phyloP scores from a whole-genome alignment of 2,329 filamentous ascomycete genomes.

The Cercospora sp. region DNA sequence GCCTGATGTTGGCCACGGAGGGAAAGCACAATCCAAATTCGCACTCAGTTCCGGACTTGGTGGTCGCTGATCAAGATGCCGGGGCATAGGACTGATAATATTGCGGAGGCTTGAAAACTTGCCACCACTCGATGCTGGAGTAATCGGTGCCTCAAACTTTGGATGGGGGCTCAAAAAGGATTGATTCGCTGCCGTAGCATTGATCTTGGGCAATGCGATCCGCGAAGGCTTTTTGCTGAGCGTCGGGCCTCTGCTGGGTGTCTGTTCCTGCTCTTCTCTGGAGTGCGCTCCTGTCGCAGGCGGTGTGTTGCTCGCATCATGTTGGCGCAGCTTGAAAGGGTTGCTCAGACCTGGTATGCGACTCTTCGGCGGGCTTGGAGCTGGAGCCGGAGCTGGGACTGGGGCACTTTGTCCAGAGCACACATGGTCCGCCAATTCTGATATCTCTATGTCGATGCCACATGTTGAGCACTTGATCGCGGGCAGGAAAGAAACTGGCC shows the following conservation, averaged over 20 bases:
- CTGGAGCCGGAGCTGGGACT: background rate
- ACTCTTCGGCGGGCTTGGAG: slow-evolving; percentile 20
- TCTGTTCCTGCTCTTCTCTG: slow-evolving; percentile 14
- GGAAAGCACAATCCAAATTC: slow-evolving; percentile 56
- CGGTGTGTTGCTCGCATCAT: slow-evolving; percentile 21
- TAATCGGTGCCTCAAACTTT: slow-evolving; percentile 58
- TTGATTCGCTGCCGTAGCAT: slow-evolving; percentile 35
- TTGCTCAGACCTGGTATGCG: slow-evolving; percentile 31
- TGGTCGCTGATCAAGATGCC: slow-evolving; percentile 36
- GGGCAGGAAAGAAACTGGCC: slow-evolving; percentile 71
- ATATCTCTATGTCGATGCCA: slow-evolving; percentile 74
- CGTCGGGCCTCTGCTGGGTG: slow-evolving; percentile 20
- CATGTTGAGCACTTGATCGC: slow-evolving; percentile 87
- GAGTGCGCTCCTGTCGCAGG: slow-evolving; percentile 7
- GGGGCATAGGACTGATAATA: slow-evolving; percentile 36
- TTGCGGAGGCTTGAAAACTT: slow-evolving; percentile 34
- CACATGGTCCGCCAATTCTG: slow-evolving; percentile 79
- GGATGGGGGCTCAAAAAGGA: slow-evolving; percentile 34
- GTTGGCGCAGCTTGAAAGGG: slow-evolving; percentile 31
- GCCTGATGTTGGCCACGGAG: slow-evolving; percentile 49
- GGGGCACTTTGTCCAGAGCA: slow-evolving; percentile 49
- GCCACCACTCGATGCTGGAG: slow-evolving; percentile 38
- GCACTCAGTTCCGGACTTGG: slow-evolving; percentile 47
- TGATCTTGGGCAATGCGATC: slow-evolving; percentile 34
- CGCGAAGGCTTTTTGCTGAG: slow-evolving; percentile 24